These are phyloP conservation scores for Vicia villosa DNA, from an alignment of 306 rosid species.

Conservation along the genomic window DNA sequence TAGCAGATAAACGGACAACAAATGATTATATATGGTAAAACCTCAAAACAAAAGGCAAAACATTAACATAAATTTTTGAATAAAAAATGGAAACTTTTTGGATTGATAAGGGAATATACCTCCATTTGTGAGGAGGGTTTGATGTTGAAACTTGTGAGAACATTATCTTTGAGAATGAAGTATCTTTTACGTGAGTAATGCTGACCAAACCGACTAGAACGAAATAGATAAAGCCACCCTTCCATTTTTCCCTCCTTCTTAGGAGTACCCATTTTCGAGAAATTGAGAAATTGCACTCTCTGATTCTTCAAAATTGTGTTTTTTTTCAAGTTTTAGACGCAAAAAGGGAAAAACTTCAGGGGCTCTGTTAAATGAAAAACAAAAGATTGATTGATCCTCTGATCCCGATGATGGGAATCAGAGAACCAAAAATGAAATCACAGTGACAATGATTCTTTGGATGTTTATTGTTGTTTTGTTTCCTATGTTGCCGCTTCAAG, in stretches of 20 bases:
- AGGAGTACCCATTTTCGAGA: conserved; percentile 39
- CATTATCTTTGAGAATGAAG: conserved; percentile 64
- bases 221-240: conserved; percentile 81
- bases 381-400: conserved; percentile 53
- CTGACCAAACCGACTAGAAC: conserved; percentile 63
- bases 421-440: conserved; percentile 56
- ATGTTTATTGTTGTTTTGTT: conserved; percentile 22
- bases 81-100: not conserved
- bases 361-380: not conserved
- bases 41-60: too few relatives aligned
- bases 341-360: not conserved
- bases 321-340: not conserved
- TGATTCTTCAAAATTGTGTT: conserved; percentile 27
- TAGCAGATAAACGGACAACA: too few relatives aligned
- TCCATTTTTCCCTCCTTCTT: conserved; percentile 64
- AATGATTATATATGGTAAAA: too few relatives aligned
- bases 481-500: conserved; percentile 46
- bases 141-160: conserved; percentile 65
- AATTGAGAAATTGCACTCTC: not conserved
- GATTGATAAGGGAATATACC: conserved; percentile 39
- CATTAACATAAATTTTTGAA: too few relatives aligned
- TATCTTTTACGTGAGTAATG: conserved; percentile 64
- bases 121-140: conserved; percentile 56
- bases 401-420: conserved; percentile 68
- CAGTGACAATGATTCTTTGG: conserved; percentile 32